Base-by-base conservation (phyloP, 2,329 filamentous ascomycete genomes). In the Dactylellina parvicollis region DNA sequence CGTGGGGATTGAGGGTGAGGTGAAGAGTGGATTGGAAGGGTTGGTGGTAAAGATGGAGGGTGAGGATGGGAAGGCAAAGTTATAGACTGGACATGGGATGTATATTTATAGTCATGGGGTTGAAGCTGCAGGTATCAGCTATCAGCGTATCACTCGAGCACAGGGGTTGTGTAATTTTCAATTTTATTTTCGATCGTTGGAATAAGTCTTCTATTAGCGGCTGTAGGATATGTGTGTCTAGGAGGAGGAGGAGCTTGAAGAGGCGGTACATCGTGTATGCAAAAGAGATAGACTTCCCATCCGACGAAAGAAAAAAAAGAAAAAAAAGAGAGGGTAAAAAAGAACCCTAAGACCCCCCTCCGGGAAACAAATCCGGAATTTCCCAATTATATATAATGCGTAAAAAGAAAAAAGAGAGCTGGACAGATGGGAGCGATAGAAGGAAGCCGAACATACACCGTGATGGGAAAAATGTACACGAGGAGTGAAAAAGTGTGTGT, bases 1-100 rank as follows among this genome's bases (percentile, higher is more conserved):
- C n/a, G 85, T 84, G 22, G 67, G 32, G 18, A 72, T 72, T 26
- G 50, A 54, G 5, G 67, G 52, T 16, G n/a, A 22, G 24, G 34
- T 72, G 4, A 57, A 59, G 20, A 46, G 4, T 14, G 67, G 67
- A 12, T 47, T 72, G 59, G 59, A 65, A 30, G 28, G 38, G n/a
- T 57, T 72, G 50, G 52, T 72, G 4, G 67, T 65, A 4, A 49
- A 72, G 32, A 50, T 42, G 34, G 66, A 49, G 7, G 42, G 60
- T 14, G 38, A 49, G 8, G 44, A 30, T 14, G 44, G 12, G 12
- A 42, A 40, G 22, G 50, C 67, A 26, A 72, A 65, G 46, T 34
- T 72, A 30, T 72, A 72, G 38, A 20, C 4, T 4, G 16, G 30
- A 7, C n/a, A 18, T 14, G 38, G 38, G 38, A 42, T 14, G 38